Conservation (phyloP, 495 filamentous ascomycete genomes). For the Penicillium simplicissimum region DNA sequence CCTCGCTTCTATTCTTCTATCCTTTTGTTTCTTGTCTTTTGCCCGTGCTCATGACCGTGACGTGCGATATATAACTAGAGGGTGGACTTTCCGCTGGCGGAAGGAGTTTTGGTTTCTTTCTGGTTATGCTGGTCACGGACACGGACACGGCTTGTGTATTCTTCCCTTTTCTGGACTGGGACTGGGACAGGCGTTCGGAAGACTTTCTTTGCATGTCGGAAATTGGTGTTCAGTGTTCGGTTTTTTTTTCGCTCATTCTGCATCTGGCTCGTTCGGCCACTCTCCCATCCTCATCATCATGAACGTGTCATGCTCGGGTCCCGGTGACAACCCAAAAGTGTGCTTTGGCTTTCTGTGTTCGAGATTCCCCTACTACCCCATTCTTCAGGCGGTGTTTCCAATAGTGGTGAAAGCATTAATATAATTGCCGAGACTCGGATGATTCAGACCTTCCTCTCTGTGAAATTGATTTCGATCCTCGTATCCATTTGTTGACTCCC, state of each 20-base stretch:
- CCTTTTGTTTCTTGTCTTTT: neutral
- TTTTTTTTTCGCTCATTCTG: neutral
- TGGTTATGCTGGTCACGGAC: neutral
- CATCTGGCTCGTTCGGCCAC: conserved; percentile 5
- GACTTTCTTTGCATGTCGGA: neutral
- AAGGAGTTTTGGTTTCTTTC: neutral
- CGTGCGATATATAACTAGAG: conserved; percentile 22
- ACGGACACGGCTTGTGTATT: neutral
- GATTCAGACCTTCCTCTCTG: conserved; percentile 6
- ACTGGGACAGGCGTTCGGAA: neutral
- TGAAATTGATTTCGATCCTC: neutral
- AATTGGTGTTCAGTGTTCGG: neutral
- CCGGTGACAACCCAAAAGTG: conserved; percentile 33
- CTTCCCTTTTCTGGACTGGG: neutral
- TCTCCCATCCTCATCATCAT: conserved; percentile 22
- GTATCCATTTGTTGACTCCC: neutral
- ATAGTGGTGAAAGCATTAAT: conserved; percentile 32
- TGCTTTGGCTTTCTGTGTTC: conserved; percentile 18
- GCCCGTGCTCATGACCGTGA: conserved; percentile 23
- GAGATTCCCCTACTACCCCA: conserved; percentile 11
- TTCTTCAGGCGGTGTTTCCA: conserved; percentile 1
- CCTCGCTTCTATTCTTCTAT: neutral
- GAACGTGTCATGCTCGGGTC: conserved; percentile 21
- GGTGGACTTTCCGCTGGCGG: neutral
- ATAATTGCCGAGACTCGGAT: conserved; percentile 32